Evolutionary conservation across 768 basidiomycete genomes (phyloP).

Genomic region (Mycena galericulata): DNA sequence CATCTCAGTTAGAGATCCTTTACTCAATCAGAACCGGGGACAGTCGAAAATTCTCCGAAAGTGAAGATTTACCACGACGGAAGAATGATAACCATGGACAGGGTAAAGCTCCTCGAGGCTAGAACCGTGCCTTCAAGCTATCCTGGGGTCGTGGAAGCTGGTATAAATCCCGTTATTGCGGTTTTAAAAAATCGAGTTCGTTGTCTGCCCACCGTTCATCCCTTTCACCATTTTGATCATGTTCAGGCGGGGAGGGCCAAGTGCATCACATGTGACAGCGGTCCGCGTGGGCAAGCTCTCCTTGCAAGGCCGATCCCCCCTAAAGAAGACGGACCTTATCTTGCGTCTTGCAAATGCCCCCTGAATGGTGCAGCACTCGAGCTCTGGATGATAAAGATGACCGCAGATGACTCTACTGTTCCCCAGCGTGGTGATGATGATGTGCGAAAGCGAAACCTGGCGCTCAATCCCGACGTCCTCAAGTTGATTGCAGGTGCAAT

Average conservation of each 20-base stretch:
- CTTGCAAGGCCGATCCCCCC: not conserved
- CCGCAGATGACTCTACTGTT: not conserved
- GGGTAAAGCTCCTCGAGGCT: not conserved
- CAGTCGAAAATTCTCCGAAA: not conserved
- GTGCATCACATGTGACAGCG: conserved; percentile 1
- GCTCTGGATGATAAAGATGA: conserved; percentile 12
- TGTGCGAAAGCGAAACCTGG: not conserved
- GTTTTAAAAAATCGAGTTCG: not conserved
- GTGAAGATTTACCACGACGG: not conserved
- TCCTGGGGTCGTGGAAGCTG: not conserved
- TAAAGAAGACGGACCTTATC: not conserved
- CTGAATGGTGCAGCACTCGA: conserved; percentile 9
- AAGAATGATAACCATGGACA: not conserved
- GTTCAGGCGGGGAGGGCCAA: not conserved
- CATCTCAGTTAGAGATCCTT: too few species aligned
- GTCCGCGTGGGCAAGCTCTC: not conserved
- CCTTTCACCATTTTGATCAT: not conserved
- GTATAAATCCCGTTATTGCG: not conserved
- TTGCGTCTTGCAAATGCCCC: conserved; percentile 9
- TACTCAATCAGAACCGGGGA: too few species aligned
- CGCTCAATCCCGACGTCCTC: conserved; percentile 5
- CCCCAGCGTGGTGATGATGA: not conserved
- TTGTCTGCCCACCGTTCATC: too few species aligned
- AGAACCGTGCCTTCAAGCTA: not conserved
- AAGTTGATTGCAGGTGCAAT: not conserved